phyloP scores from a whole-genome alignment of 2,329 filamentous ascomycete species.

The Claviceps maximensis region DNA sequence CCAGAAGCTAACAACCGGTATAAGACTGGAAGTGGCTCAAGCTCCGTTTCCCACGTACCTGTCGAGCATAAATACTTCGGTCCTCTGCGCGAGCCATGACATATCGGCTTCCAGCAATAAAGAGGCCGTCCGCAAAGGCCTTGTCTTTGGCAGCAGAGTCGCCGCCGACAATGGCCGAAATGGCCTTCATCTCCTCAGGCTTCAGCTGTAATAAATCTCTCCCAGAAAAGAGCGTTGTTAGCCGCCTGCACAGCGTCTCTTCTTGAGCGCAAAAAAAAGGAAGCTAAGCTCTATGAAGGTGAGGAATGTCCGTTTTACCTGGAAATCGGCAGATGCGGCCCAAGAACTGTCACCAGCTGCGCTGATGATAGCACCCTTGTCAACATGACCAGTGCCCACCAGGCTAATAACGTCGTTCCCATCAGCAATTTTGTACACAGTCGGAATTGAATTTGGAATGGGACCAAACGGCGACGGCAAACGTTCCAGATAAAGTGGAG shows the following conservation, averaged over 20 bases:
- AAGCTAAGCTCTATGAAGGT: background rate
- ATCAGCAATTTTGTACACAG: constrained; percentile 9
- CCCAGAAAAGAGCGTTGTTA: background rate
- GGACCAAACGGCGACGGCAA: background rate
- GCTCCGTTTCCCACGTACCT: constrained; percentile 39
- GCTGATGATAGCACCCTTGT: constrained; percentile 78
- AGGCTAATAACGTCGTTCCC: constrained; percentile 42
- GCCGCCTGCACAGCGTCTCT: background rate
- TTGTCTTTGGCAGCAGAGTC: constrained; percentile 41
- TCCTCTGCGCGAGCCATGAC: constrained; percentile 65
- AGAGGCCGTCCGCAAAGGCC: constrained; percentile 59
- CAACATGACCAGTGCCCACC: constrained; percentile 63
- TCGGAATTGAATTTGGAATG: constrained; percentile 1
- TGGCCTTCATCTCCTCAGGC: constrained; percentile 44
- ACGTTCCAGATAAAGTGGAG: background rate
- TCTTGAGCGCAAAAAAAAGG: background rate
- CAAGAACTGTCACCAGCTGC: constrained; percentile 67
- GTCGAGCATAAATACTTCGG: constrained; percentile 70
- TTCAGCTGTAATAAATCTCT: constrained; percentile 16
- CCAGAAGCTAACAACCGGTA: background rate
- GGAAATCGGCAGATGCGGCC: constrained; percentile 59
- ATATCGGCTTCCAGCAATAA: constrained; percentile 65
- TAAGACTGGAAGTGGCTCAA: background rate
- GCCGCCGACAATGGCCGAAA: constrained; percentile 38
- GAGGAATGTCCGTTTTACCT: constrained; percentile 39